Evolutionary conservation across 2,329 filamentous ascomycete species (phyloP).

Genomic region (Gaeumannomyces tritici): DNA sequence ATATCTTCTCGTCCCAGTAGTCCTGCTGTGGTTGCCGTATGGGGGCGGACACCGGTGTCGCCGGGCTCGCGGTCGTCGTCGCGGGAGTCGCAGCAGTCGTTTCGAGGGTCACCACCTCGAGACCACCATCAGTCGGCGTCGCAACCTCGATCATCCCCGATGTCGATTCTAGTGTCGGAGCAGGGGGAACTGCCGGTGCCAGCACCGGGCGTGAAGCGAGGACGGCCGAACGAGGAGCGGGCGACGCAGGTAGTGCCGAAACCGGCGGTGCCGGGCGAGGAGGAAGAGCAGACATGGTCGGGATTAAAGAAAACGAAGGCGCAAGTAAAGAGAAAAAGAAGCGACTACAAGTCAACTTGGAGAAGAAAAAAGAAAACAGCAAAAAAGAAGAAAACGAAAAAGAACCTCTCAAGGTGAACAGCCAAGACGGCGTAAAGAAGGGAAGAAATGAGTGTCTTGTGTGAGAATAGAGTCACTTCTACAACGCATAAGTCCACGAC

Average conservation of each 20-base stretch:
- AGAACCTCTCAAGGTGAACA: background rate
- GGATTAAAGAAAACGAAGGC: background rate
- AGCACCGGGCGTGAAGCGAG: background rate
- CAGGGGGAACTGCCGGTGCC: background rate
- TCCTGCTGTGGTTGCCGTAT: background rate
- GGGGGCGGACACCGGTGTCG: background rate
- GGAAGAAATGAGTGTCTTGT: background rate
- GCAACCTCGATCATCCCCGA: background rate
- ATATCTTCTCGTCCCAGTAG: conserved; percentile 2
- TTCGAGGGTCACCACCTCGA: background rate
- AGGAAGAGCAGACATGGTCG: background rate
- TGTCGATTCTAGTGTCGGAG: background rate
- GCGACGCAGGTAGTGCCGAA: background rate
- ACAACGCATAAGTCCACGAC: background rate
- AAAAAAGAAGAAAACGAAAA: background rate
- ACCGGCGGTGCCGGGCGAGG: background rate
- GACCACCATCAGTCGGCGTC: background rate
- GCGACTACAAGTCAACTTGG: background rate
- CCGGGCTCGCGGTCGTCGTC: background rate
- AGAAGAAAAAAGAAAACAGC: background rate
- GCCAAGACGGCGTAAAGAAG: background rate
- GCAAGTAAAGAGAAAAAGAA: background rate
- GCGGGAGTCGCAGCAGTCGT: background rate
- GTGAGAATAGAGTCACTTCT: background rate
- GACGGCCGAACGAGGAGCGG: background rate